phyloP scores from a whole-genome alignment of 73 alveolate species.

The Symbiodinium natans region DNA sequence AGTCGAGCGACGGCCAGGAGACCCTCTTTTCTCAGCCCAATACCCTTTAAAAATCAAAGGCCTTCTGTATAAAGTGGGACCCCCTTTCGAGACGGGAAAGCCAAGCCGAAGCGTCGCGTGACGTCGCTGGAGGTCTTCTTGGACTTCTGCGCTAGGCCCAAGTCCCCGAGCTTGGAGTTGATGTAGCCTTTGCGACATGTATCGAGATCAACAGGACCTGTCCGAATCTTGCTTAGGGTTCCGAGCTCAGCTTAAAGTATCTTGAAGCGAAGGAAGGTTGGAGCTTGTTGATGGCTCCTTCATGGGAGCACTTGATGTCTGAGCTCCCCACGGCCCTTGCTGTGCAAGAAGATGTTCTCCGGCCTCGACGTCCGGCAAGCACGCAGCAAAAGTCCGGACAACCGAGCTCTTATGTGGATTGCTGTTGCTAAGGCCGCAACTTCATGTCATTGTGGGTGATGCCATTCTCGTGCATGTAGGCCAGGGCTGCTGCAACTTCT shows the following conservation, averaged over 20 bases:
- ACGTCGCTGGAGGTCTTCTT: slow-evolving; percentile 68
- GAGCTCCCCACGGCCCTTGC: slow-evolving; percentile 29
- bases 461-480: slow-evolving; percentile 61
- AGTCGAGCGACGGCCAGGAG: background rate
- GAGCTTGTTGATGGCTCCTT: too few species aligned
- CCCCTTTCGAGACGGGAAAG: too few species aligned
- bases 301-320: too few species aligned
- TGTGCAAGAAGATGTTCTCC: slow-evolving; percentile 76
- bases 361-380: slow-evolving; percentile 12
- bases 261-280: too few species aligned
- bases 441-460: slow-evolving; percentile 90
- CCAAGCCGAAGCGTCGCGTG: too few species aligned
- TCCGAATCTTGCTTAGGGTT: too few species aligned
- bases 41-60: background rate
- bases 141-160: slow-evolving; percentile 83
- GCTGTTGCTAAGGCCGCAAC: background rate
- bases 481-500: slow-evolving; percentile 75
- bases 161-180: slow-evolving; percentile 58
- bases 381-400: too few species aligned
- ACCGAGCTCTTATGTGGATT: background rate
- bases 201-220: too few species aligned
- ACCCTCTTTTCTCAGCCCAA: background rate
- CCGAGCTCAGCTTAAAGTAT: too few species aligned
- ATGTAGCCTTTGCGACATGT: slow-evolving; percentile 20
- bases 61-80: background rate